These are phyloP conservation scores for Dioscorea cayenensis DNA, from an alignment of 116 monocot species.

Conservation along the genomic window DNA sequence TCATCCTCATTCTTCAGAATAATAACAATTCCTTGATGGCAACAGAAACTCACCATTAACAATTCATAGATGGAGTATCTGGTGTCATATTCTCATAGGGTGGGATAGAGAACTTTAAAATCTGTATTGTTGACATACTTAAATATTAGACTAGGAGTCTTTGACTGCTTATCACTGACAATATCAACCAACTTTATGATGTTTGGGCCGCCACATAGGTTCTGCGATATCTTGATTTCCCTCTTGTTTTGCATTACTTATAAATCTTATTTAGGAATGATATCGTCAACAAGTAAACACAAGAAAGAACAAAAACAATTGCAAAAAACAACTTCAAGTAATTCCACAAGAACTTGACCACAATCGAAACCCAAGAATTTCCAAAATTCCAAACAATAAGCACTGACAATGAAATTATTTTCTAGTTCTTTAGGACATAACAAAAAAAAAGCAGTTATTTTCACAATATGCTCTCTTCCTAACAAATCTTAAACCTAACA, in stretches of 20 bases:
- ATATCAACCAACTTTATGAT: conserved; percentile 82
- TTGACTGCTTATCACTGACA: conserved; percentile 84
- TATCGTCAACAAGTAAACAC: too few species aligned
- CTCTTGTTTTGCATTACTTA: conserved; percentile 65
- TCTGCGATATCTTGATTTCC: conserved; percentile 90
- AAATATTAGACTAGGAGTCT: conserved; percentile 87
- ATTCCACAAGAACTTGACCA: too few species aligned
- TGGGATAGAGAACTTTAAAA: conserved; percentile 87
- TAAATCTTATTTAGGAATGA: not conserved
- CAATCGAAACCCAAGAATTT: too few species aligned
- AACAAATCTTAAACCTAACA: too few species aligned
- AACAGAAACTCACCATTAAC: conserved; percentile 46
- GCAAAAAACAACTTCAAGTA: too few species aligned
- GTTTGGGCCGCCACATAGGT: conserved; percentile 84
- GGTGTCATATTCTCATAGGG: conserved; percentile 69
- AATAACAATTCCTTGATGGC: not conserved
- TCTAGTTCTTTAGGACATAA: too few species aligned
- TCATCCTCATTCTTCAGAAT: not conserved
- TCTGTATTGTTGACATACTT: conserved; percentile 88
- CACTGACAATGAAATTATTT: too few species aligned
- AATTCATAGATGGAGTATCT: conserved; percentile 88
- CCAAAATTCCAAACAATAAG: too few species aligned
- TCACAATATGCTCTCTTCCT: too few species aligned
- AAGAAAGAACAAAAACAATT: too few species aligned
- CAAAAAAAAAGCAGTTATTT: too few species aligned